Evolutionary conservation across 2,329 filamentous ascomycete species (phyloP).

Genomic region (Cladophialophora chaetospira): DNA sequence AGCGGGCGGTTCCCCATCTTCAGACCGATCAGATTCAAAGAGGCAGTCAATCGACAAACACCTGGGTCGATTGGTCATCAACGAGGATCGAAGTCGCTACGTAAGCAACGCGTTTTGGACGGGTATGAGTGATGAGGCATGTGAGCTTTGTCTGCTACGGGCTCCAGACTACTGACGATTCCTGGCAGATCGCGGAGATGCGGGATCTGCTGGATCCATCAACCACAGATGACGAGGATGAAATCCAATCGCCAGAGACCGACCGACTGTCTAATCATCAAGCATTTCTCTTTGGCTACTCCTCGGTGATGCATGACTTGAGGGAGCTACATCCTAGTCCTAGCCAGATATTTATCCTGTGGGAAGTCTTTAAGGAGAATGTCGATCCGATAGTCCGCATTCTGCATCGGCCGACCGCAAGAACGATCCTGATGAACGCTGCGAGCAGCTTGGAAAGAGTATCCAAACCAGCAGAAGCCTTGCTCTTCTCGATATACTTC

Average conservation of each 20-base stretch:
- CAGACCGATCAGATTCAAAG: conserved; percentile 19
- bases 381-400: conserved; percentile 64
- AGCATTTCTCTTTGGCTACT: conserved; percentile 63
- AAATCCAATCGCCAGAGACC: conserved; percentile 49
- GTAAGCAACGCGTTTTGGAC: conserved; percentile 66
- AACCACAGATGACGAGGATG: conserved; percentile 58
- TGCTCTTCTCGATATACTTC: conserved; percentile 64
- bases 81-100: conserved; percentile 61
- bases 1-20: conserved; percentile 13
- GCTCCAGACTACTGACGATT: neutral
- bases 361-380: conserved; percentile 62
- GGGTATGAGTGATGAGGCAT: conserved; percentile 61
- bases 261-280: conserved; percentile 52
- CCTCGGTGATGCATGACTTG: conserved; percentile 59
- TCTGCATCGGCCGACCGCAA: conserved; percentile 58
- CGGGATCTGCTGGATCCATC: conserved; percentile 61
- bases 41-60: conserved; percentile 43
- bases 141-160: neutral
- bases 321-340: conserved; percentile 57
- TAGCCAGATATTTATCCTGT: conserved; percentile 54
- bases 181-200: conserved; percentile 59
- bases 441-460: conserved; percentile 51
- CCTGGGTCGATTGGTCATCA: conserved; percentile 61
- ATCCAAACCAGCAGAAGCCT: conserved; percentile 56
- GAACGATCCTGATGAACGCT: conserved; percentile 54